These are phyloP conservation scores for Santalum album DNA, from an alignment of 164 flowering plant genomes.

Conservation along the genomic window DNA sequence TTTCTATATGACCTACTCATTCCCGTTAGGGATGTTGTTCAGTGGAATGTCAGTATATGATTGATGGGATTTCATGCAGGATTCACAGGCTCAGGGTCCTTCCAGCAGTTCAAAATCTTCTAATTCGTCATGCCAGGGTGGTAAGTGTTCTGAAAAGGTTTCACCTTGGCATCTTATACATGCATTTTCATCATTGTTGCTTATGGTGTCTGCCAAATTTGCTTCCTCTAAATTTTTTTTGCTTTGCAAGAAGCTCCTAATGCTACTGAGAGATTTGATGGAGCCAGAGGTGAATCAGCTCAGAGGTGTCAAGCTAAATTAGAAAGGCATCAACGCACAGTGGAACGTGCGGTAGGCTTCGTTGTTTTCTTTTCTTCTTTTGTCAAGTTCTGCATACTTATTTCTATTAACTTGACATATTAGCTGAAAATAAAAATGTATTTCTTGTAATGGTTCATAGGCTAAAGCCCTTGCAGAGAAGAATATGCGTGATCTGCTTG, in stretches of 20 bases:
- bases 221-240: conserved; percentile 5
- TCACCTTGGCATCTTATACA: background rate
- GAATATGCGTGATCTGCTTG: conserved; percentile 78
- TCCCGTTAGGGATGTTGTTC: background rate
- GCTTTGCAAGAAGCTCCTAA: conserved; percentile 9
- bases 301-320: conserved; percentile 40
- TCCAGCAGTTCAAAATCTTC: conserved; percentile 27
- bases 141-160: conserved; percentile 20
- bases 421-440: too few relatives aligned
- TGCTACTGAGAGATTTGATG: conserved; percentile 23
- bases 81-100: conserved; percentile 25
- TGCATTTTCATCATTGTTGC: background rate
- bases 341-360: conserved; percentile 48
- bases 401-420: too few relatives aligned
- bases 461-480: conserved; percentile 94
- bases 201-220: background rate
- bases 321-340: conserved; percentile 45
- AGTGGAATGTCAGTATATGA: background rate
- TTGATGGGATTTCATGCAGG: conserved; percentile 19
- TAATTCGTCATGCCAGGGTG: conserved; percentile 25
- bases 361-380: background rate
- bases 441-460: conserved; percentile 23
- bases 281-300: conserved; percentile 31
- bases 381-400: too few relatives aligned
- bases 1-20: background rate